Evolutionary conservation across 2,329 filamentous ascomycete species (phyloP).

Genomic region (Fusarium sp.): DNA sequence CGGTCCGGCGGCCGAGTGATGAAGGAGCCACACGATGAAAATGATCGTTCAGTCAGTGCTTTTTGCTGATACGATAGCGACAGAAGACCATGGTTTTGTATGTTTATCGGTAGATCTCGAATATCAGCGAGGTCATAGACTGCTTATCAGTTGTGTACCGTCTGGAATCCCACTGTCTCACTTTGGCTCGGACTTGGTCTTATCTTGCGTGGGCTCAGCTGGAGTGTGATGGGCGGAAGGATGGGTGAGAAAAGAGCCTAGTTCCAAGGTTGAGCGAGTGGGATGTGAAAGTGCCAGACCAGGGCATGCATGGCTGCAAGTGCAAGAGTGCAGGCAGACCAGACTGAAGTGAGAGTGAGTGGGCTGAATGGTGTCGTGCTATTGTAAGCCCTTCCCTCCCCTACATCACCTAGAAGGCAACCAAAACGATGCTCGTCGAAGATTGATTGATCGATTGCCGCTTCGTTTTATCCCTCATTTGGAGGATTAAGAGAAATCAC

Average conservation of each 20-base stretch:
- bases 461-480: conserved; percentile 30
- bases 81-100: not conserved
- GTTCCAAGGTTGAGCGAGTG: conserved; percentile 32
- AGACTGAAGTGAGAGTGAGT: conserved; percentile 18
- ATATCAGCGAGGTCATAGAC: not conserved
- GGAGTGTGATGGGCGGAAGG: conserved; percentile 16
- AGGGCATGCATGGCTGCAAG: conserved; percentile 36
- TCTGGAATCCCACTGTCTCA: conserved; percentile 24
- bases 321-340: not conserved
- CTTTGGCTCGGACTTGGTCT: not conserved
- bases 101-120: conserved; percentile 2
- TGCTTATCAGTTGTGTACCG: conserved; percentile 29
- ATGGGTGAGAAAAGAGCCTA: conserved; percentile 27
- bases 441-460: conserved; percentile 10
- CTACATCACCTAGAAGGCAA: not conserved
- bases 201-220: conserved; percentile 18
- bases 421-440: not conserved
- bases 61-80: not conserved
- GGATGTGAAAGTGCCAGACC: conserved; percentile 29
- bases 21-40: conserved; percentile 6
- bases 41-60: not conserved
- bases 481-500: conserved; percentile 19
- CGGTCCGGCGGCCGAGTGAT: conserved; percentile 18
- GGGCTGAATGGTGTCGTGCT: conserved; percentile 17
- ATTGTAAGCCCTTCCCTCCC: conserved; percentile 1